A percentile compares a stretch with the other conserved stretches of the same genome.
Conservation (phyloP, 345 rosid genomes). For the Mercurialis annua region DNA sequence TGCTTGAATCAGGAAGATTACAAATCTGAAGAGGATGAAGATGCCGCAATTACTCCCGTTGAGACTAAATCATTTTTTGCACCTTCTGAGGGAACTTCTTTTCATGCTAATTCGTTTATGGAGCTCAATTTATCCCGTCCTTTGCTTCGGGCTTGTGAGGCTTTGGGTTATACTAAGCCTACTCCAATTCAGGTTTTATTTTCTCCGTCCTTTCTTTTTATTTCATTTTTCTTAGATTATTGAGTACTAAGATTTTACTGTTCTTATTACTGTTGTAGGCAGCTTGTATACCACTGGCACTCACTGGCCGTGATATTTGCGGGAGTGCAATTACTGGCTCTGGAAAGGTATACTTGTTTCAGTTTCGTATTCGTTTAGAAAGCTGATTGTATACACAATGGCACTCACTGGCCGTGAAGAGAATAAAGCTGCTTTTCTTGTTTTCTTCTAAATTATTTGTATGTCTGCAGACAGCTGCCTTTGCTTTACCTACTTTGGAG, state of each 20-base stretch:
- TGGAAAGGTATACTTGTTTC: slow-evolving; percentile 58
- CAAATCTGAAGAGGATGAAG: slow-evolving; percentile 52
- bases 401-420: too few relatives aligned
- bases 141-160: slow-evolving; percentile 87
- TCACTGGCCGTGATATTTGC: slow-evolving; percentile 92
- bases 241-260: neutral
- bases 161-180: slow-evolving; percentile 81
- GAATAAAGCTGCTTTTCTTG: neutral
- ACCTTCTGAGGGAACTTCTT: slow-evolving; percentile 65
- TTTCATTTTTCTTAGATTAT: neutral
- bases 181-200: slow-evolving; percentile 83
- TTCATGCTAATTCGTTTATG: slow-evolving; percentile 76
- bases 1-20: slow-evolving; percentile 77
- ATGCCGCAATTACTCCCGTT: slow-evolving; percentile 30
- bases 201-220: neutral
- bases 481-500: slow-evolving; percentile 82
- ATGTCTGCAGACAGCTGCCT: slow-evolving; percentile 79
- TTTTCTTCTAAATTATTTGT: neutral
- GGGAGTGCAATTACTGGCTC: slow-evolving; percentile 99
- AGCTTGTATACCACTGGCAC: slow-evolving; percentile 83
- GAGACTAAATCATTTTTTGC: slow-evolving; percentile 65
- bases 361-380: too few relatives aligned
- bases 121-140: slow-evolving; percentile 89
- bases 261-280: slow-evolving; percentile 45
- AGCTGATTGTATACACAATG: too few relatives aligned